phyloP scores from a whole-genome alignment of 371 early-diverging fungal genomes.

The Mortierella polycephala region DNA sequence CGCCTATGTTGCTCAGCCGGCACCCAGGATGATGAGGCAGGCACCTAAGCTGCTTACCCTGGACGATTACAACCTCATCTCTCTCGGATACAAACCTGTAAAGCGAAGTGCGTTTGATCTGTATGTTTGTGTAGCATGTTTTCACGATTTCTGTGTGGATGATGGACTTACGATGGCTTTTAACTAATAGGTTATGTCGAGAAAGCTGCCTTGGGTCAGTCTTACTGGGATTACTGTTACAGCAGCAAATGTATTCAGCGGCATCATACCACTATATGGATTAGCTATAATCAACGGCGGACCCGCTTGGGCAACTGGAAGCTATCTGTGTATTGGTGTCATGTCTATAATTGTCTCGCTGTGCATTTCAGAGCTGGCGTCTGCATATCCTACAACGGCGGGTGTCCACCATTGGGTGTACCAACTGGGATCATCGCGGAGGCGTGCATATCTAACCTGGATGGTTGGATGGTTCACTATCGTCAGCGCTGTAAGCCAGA shows the following conservation, averaged over 20 bases:
- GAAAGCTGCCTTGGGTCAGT: slow-evolving; percentile 31
- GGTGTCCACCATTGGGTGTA: slow-evolving; percentile 52
- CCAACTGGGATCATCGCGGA: slow-evolving; percentile 34
- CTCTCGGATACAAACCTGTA: slow-evolving; percentile 51
- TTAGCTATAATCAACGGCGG: slow-evolving; percentile 34
- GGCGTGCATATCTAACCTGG: slow-evolving; percentile 41
- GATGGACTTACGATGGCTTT: no score
- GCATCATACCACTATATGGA: slow-evolving; percentile 40
- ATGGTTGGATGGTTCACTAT: slow-evolving; percentile 54
- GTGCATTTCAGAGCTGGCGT: slow-evolving; percentile 41
- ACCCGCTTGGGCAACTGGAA: slow-evolving; percentile 50
- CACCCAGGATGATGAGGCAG: slow-evolving; percentile 22
- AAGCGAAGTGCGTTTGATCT: neutral
- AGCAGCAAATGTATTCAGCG: slow-evolving; percentile 31
- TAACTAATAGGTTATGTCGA: slow-evolving; percentile 29
- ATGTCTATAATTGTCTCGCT: slow-evolving; percentile 42
- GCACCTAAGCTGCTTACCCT: slow-evolving; percentile 42
- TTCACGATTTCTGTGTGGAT: no score
- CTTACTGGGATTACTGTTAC: slow-evolving; percentile 26
- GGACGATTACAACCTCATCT: slow-evolving; percentile 46
- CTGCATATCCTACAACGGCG: slow-evolving; percentile 46
- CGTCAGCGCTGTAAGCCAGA: slow-evolving; percentile 37
- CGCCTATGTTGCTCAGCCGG: slow-evolving; percentile 11
- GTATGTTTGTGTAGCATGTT: no score
- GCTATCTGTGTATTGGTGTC: slow-evolving; percentile 26